These are phyloP conservation scores for Mycena leptocephala DNA, from an alignment of 768 basidiomycete species.

Conservation along the genomic window DNA sequence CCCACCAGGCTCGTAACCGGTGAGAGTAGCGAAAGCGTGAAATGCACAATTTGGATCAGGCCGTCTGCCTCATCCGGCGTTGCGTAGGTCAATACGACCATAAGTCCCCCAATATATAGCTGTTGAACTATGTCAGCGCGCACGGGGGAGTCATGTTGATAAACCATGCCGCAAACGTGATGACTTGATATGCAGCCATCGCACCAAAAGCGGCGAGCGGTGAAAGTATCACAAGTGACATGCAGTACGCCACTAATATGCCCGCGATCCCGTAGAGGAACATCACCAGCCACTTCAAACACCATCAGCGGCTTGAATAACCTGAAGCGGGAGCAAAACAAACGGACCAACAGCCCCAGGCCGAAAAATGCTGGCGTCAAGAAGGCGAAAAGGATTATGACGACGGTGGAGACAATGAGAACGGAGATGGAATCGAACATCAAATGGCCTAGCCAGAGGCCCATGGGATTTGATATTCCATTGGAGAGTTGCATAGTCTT, in stretches of 20 bases:
- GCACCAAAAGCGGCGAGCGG: slow-evolving; percentile 82
- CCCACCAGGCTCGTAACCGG: slow-evolving; percentile 80
- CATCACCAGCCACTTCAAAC: slow-evolving; percentile 75
- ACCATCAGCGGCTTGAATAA: not conserved
- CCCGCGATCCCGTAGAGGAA: slow-evolving; percentile 80
- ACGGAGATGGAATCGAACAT: slow-evolving; percentile 66
- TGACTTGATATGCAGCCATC: slow-evolving; percentile 80
- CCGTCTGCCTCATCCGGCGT: slow-evolving; percentile 65
- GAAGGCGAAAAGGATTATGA: not conserved
- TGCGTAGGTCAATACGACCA: slow-evolving; percentile 73
- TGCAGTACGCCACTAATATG: slow-evolving; percentile 79
- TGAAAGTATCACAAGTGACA: slow-evolving; percentile 72
- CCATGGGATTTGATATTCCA: slow-evolving; percentile 63
- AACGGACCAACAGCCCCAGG: not conserved
- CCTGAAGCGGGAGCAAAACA: too few species aligned
- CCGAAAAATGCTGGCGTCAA: not conserved
- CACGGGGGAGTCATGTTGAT: not conserved
- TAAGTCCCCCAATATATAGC: slow-evolving; percentile 79
- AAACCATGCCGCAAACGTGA: slow-evolving; percentile 77
- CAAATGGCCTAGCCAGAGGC: slow-evolving; percentile 71
- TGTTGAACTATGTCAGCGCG: slow-evolving; percentile 39
- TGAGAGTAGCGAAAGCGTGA: slow-evolving; percentile 75
- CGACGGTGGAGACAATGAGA: slow-evolving; percentile 28
- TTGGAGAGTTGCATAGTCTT: too few species aligned
- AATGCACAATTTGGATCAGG: slow-evolving; percentile 78